These are phyloP conservation scores for Paspalum vaginatum DNA, from an alignment of 176 grass and related monocot genomes.

Conservation along the genomic window DNA sequence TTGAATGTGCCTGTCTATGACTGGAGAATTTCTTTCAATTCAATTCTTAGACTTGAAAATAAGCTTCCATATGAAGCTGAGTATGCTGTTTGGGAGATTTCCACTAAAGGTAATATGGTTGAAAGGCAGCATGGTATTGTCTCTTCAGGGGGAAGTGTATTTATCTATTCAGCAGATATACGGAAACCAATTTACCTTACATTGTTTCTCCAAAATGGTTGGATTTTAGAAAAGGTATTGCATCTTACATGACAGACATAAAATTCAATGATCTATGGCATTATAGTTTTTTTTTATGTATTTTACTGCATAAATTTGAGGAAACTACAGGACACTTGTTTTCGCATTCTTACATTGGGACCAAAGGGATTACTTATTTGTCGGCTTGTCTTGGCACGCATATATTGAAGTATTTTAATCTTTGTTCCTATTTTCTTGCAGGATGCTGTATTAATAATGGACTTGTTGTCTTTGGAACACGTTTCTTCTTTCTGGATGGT, in stretches of 20 bases:
- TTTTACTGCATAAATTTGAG: conserved; percentile 1
- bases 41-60: conserved; percentile 91
- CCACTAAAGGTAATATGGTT: conserved; percentile 78
- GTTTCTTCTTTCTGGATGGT: conserved; percentile 93
- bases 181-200: conserved; percentile 84
- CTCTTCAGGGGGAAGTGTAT: conserved; percentile 70
- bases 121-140: conserved; percentile 83
- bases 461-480: conserved; percentile 68
- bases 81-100: conserved; percentile 95
- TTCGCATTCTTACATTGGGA: not conserved
- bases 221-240: conserved; percentile 93
- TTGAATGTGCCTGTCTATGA: conserved; percentile 85
- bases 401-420: conserved; percentile 26
- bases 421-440: conserved; percentile 48
- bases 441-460: conserved; percentile 85
- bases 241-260: not conserved
- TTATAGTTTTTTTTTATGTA: conserved; percentile 17
- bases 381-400: conserved; percentile 10
- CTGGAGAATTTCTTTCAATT: conserved; percentile 96
- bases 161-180: conserved; percentile 94
- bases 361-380: not conserved
- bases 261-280: not conserved
- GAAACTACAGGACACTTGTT: not conserved
- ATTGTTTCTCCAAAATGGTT: conserved; percentile 89
- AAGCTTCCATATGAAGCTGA: conserved; percentile 90